These are phyloP conservation scores for Wickerhamomyces xylosicus DNA, from an alignment of 805 yeast genomes.

Conservation along the genomic window DNA sequence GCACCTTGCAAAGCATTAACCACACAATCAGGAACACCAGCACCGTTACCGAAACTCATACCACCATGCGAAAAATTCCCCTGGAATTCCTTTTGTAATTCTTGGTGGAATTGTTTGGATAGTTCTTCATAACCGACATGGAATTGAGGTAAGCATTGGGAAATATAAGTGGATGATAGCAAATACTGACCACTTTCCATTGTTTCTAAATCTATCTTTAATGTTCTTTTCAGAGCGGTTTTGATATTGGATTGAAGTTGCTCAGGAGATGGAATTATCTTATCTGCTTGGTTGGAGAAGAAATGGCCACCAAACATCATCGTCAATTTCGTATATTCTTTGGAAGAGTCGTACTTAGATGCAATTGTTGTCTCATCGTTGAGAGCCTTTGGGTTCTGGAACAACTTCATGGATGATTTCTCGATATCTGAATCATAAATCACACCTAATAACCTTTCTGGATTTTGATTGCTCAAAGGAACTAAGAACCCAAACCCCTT, in stretches of 20 bases:
- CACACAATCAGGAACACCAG: slow-evolving; percentile 87
- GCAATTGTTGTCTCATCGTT: slow-evolving; percentile 1
- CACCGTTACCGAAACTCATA: slow-evolving; percentile 67
- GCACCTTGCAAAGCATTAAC: slow-evolving; percentile 54
- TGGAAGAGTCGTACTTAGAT: not conserved
- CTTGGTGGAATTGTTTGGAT: slow-evolving; percentile 24
- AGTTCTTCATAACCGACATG: slow-evolving; percentile 54
- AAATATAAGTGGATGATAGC: slow-evolving; percentile 29
- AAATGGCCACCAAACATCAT: slow-evolving; percentile 86
- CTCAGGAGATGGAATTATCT: slow-evolving; percentile 14
- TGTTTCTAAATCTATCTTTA: slow-evolving; percentile 24
- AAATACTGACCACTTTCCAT: slow-evolving; percentile 10
- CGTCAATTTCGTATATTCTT: slow-evolving; percentile 60
- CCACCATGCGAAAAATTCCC: slow-evolving; percentile 58
- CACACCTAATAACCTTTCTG: slow-evolving; percentile 64
- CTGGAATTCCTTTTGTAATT: slow-evolving; percentile 24
- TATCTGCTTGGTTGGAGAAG: slow-evolving; percentile 18
- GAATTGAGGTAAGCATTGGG: slow-evolving; percentile 71
- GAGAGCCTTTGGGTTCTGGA: slow-evolving; percentile 10
- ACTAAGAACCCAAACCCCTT: slow-evolving; percentile 86
- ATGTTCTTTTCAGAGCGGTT: slow-evolving; percentile 22
- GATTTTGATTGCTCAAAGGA: slow-evolving; percentile 41
- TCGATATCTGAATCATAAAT: slow-evolving; percentile 87
- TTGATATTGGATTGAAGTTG: slow-evolving; percentile 11
- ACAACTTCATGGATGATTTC: slow-evolving; percentile 31